Evolutionary conservation across 1,139 yeast species (phyloP), one percentile per base, ranked within the genome.

Genomic region (Yamadazyma aaseri): DNA sequence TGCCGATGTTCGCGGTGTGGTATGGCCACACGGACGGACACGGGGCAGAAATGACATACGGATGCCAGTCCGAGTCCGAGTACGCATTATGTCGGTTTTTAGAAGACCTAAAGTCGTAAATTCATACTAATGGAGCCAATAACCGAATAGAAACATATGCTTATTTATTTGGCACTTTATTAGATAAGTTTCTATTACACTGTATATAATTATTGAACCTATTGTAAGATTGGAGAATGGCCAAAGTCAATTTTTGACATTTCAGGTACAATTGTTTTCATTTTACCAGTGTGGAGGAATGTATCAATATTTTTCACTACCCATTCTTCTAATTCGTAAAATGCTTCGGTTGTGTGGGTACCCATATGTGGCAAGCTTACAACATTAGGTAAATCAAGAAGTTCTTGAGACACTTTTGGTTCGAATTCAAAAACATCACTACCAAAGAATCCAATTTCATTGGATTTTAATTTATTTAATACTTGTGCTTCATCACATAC

Each of bases 341-440:
- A 63, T 2, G 85, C 76, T 52, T 79, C 84, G 29, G 59, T 55
- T 2, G 92, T 70, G 55, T 76, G 80, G 1, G 96, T 86, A 20
- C 95, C 96, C 81, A 84, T 77, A 55, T 87, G 95, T 13, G 95
- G 95, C 46, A 82, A 65, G 27, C 82, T 71, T 9, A 81, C 68
- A 11, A 80, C 86, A 40, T 78, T 76, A 4, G 78, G 77, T 47
- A 76, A 54, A 12, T 65, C 63, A 32, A 73, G 60, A 40, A 83
- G 61, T 40, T 81, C 86, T 47, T 67, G 57, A 23, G 81, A 71
- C 13, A 79, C 80, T 42, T 76, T 49, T 6, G 97, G 97, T 62
- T 90, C 97, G 45, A 71, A 63, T 54, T 86, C 96, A 58, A 78
- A 84, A 21, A 89, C 97, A 55, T 89, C 97, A 26, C 89, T 58